phyloP scores from a whole-genome alignment of 139 green algal genomes.

The Eudorina sp. region DNA sequence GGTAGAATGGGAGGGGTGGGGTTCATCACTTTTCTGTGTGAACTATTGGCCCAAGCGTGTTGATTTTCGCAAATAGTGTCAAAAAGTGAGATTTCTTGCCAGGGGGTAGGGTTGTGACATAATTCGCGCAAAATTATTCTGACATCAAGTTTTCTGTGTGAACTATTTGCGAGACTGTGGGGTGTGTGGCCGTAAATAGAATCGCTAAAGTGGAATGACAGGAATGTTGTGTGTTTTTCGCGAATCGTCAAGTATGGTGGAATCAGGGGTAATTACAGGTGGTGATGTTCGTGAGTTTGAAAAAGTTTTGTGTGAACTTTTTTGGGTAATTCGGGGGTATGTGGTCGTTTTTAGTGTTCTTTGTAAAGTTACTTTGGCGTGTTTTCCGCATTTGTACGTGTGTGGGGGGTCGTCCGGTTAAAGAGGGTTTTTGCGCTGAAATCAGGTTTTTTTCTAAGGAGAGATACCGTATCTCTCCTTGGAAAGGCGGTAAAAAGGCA shows the following conservation, averaged over 20 bases:
- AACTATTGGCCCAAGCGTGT: neutral
- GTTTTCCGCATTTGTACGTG: too few species aligned
- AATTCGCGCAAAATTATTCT: conserved; percentile 11
- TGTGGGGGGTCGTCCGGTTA: too few species aligned
- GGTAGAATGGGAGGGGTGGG: neutral
- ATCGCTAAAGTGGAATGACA: too few species aligned
- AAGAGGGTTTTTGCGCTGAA: neutral
- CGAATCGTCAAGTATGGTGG: neutral
- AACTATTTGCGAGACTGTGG: neutral
- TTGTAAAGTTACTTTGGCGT: neutral
- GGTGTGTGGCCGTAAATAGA: too few species aligned
- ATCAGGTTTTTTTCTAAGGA: neutral
- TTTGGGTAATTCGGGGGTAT: neutral
- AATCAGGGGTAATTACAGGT: neutral
- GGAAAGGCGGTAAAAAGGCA: neutral
- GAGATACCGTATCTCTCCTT: neutral
- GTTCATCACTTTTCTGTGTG: neutral
- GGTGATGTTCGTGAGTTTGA: neutral
- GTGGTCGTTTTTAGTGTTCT: neutral
- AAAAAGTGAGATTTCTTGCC: neutral
- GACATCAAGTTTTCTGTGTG: neutral
- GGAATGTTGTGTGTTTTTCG: too few species aligned
- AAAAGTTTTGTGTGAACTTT: conserved; percentile 14
- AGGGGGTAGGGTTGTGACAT: neutral
- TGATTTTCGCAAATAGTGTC: neutral